These are phyloP conservation scores for Eimeria praecox DNA, from an alignment of 169 alveolate species.

Conservation along the genomic window DNA sequence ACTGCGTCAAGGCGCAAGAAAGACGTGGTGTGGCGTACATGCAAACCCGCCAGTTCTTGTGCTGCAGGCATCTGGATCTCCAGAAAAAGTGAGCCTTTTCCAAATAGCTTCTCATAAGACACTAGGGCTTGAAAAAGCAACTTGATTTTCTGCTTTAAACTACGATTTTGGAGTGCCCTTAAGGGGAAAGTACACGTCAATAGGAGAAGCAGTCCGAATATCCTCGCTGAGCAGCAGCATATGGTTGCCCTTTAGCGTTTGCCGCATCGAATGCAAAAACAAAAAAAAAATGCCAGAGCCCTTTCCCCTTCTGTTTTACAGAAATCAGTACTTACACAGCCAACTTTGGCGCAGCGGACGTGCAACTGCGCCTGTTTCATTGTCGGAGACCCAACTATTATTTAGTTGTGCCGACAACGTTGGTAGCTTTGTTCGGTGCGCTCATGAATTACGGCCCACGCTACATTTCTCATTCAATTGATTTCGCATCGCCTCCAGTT, in stretches of 20 bases:
- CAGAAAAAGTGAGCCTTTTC: neutral
- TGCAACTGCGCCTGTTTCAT: neutral
- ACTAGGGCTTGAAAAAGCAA: neutral
- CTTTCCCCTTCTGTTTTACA: neutral
- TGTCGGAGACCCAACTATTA: neutral
- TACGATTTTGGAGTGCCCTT: too few species aligned
- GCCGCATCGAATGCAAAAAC: neutral
- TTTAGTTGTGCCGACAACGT: neutral
- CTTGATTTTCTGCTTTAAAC: neutral
- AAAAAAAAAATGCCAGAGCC: too few species aligned
- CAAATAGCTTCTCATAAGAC: too few species aligned
- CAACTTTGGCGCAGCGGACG: neutral
- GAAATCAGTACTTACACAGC: neutral
- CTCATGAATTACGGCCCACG: neutral
- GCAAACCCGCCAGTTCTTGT: neutral
- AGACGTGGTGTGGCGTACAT: neutral
- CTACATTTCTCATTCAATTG: neutral
- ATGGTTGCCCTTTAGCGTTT: neutral
- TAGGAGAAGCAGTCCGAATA: neutral
- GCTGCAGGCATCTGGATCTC: neutral
- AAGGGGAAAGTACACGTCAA: too few species aligned
- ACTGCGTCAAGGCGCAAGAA: neutral
- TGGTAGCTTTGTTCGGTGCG: neutral
- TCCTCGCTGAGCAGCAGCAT: neutral
- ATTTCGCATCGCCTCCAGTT: neutral